phyloP scores from a whole-genome alignment of 352 stramenopile genomes.

The Phytopythium litorale region DNA sequence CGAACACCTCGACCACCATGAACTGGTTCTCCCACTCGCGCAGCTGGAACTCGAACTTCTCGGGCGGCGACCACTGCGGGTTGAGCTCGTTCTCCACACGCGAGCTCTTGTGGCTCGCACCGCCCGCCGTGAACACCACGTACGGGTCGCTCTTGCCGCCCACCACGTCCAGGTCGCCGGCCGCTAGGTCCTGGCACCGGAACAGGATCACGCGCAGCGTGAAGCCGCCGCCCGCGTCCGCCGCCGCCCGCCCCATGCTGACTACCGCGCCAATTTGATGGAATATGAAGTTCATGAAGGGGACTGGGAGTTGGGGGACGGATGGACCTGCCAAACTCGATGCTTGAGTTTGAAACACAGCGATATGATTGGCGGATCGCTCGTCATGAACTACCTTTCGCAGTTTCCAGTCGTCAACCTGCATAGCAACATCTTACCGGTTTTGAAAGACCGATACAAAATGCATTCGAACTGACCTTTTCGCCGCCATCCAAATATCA shows the following conservation, averaged over 20 bases:
- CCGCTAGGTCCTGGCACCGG: conserved; percentile 56
- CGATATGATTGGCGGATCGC: no score
- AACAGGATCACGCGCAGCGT: conserved; percentile 54
- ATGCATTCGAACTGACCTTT: no score
- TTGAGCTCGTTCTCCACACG: conserved; percentile 62
- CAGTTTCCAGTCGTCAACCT: no score
- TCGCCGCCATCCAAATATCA: no score
- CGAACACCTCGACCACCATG: conserved; percentile 61
- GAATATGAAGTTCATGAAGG: no score
- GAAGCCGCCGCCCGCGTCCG: conserved; percentile 9
- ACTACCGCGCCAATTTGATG: not conserved
- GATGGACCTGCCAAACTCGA: no score
- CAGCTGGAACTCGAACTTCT: conserved; percentile 74
- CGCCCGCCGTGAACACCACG: conserved; percentile 55
- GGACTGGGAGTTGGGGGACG: no score
- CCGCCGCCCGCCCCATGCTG: not conserved
- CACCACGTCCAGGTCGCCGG: conserved; percentile 39
- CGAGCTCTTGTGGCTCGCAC: conserved; percentile 56
- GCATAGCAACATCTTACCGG: no score
- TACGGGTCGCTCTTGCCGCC: conserved; percentile 77
- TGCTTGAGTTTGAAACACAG: no score
- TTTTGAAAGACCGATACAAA: no score
- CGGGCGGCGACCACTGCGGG: conserved; percentile 60
- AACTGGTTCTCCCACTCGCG: conserved; percentile 61
- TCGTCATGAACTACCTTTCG: no score